A percentile compares a stretch with the other conserved stretches of the same genome.
These are phyloP conservation scores for Chaetomium olivaceum DNA, from an alignment of 2,329 filamentous ascomycete species.

Conservation along the genomic window DNA sequence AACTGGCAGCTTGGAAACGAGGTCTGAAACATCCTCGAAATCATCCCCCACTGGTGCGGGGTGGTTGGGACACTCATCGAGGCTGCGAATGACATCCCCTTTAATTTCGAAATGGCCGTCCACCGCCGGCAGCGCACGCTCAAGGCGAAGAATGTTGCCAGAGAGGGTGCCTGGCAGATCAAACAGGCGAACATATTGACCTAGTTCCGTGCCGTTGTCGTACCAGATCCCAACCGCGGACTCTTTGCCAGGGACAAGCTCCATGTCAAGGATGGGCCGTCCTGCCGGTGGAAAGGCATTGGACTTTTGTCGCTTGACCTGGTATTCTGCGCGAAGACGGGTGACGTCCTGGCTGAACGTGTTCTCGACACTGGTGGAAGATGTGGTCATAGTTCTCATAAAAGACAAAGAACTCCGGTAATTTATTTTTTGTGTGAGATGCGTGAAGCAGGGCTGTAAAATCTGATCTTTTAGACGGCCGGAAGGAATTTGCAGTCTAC, in stretches of 20 bases:
- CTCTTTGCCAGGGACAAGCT: conserved; percentile 6
- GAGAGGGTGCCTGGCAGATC: conserved; percentile 16
- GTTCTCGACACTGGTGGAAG: background rate
- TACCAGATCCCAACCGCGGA: conserved; percentile 14
- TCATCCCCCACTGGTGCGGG: conserved; percentile 23
- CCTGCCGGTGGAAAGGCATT: conserved; percentile 13
- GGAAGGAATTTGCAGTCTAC: too few species aligned
- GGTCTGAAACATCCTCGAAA: conserved; percentile 18
- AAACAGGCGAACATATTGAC: conserved; percentile 16
- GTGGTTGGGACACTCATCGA: conserved; percentile 8
- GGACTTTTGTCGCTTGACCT: conserved; percentile 9
- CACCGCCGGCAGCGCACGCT: background rate
- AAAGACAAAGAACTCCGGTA: background rate
- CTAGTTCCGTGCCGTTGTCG: conserved; percentile 13
- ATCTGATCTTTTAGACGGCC: too few species aligned
- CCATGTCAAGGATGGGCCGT: conserved; percentile 14
- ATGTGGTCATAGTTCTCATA: background rate
- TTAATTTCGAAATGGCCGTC: conserved; percentile 7
- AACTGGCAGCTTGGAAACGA: conserved; percentile 27
- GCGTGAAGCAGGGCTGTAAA: too few species aligned
- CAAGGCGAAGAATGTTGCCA: conserved; percentile 13
- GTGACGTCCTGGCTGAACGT: background rate
- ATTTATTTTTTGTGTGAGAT: too few species aligned
- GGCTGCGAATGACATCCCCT: conserved; percentile 9
- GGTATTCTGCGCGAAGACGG: conserved; percentile 2